Conservation (phyloP, 495 filamentous ascomycete species). For the Xylaria castorea region DNA sequence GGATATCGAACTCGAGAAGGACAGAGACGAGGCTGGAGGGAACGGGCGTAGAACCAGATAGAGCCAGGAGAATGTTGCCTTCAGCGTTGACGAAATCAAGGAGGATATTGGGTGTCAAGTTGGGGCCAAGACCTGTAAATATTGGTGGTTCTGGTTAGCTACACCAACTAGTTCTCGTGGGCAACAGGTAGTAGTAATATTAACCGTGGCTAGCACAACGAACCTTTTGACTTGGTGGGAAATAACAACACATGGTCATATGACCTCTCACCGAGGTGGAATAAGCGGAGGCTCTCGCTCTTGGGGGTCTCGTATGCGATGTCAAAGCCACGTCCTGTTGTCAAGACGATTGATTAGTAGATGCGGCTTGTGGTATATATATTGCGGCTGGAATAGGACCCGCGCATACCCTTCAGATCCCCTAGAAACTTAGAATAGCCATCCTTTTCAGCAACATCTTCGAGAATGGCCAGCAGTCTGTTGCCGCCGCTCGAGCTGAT, state of each 20-base stretch:
- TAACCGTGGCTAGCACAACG: conserved; percentile 10
- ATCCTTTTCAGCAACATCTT: conserved; percentile 79
- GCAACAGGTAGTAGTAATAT: not conserved
- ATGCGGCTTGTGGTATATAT: conserved; percentile 30
- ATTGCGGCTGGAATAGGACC: not conserved
- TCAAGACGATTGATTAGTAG: conserved; percentile 23
- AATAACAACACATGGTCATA: conserved; percentile 92
- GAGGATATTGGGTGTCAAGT: conserved; percentile 82
- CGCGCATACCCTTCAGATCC: conserved; percentile 74
- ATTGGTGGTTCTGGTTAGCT: conserved; percentile 28
- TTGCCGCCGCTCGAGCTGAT: conserved; percentile 83
- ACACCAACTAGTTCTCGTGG: conserved; percentile 33
- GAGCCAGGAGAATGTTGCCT: conserved; percentile 90
- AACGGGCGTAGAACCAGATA: conserved; percentile 74
- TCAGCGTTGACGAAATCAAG: conserved; percentile 89
- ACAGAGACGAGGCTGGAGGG: conserved; percentile 83
- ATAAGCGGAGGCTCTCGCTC: conserved; percentile 79
- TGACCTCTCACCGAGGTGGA: conserved; percentile 82
- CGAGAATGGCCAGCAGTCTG: conserved; percentile 84
- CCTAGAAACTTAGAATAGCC: conserved; percentile 82
- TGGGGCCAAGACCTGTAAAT: conserved; percentile 77
- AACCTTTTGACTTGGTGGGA: conserved; percentile 87
- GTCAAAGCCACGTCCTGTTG: conserved; percentile 79
- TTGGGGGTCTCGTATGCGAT: conserved; percentile 85
- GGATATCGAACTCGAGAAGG: conserved; percentile 89